Evolutionary conservation across 2,329 filamentous ascomycete genomes (phyloP).

Genomic region (Aureobasidium musti): DNA sequence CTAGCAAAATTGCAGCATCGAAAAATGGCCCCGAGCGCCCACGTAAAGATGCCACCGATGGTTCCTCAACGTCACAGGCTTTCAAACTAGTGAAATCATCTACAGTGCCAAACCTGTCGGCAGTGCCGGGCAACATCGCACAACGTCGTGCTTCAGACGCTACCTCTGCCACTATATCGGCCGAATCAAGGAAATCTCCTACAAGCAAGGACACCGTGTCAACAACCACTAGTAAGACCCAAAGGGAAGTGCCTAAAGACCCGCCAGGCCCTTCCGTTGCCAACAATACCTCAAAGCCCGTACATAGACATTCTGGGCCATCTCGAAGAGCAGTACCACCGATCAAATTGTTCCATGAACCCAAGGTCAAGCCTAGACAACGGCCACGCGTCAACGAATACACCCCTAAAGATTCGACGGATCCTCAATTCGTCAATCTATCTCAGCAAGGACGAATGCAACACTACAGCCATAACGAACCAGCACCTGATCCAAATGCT

Average conservation of each 20-base stretch:
- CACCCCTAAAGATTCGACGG: constrained; percentile 34
- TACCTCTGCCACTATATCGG: background rate
- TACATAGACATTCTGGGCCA: background rate
- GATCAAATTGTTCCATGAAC: constrained; percentile 6
- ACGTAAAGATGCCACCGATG: background rate
- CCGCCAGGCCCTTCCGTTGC: background rate
- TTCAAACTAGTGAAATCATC: background rate
- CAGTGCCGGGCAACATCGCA: background rate
- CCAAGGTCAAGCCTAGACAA: background rate
- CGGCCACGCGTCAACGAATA: constrained; percentile 33
- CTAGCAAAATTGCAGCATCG: background rate
- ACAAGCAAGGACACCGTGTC: background rate
- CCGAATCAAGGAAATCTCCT: background rate
- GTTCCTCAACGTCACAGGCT: background rate
- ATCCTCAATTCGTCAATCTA: constrained; percentile 34
- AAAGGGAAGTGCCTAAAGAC: background rate
- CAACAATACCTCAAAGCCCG: background rate
- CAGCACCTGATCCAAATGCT: constrained; percentile 36
- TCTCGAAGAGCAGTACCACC: background rate
- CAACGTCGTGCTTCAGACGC: constrained; percentile 5
- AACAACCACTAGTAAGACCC: background rate
- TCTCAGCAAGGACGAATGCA: constrained; percentile 34
- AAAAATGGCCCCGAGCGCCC: background rate
- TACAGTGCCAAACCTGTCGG: background rate
- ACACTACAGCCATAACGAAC: constrained; percentile 36